Evolutionary conservation across 345 rosid species (phyloP), one percentile per base, ranked within the genome.

Genomic region (Carallia brachiata): DNA sequence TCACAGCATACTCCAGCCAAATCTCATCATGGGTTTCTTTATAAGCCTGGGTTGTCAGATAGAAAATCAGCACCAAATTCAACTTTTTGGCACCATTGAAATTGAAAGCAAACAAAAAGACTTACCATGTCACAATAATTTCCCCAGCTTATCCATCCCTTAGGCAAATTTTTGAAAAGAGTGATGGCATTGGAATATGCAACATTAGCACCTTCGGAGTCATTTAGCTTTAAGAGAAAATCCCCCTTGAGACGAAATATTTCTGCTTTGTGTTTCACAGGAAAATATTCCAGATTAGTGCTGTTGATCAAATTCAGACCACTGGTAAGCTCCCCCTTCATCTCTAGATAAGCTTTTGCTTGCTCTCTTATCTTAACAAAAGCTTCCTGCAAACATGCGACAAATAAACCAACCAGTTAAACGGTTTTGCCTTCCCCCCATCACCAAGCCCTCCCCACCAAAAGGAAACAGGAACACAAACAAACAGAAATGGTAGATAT

Each of bases 131-230:
- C 97, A 75, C 98, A 90, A 79, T 95, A 95, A 71, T 84, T 87
- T 77, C 99, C 98, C 99, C 99, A 95, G 84, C 99, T 95, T 85
- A 95, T 92, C 99, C 99, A 95, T 77, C 98, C 99, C 77, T 92
- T 95, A 6, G 99, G 96, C 75, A 90, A 83, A 83, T 87, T 86
- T 76, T 92, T 95, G 87, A 85, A 92, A 75, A 92, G 84, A 79
- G 80, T 79, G 79, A 95, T 88, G 6, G 96, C 97, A 82, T 82
- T 86, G 55, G 97, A 95, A 77, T 92, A 95, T 58, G 92, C 93
- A 70, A 79, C 12, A 69, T 95, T 92, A 64, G 98, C 99, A 77
- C 67, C 71, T 81, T 95, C 99, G 0, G 94, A 77, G 60, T 95
- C 98, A 72, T 84, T 84, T 67, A 92, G 63, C 82, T 92, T 90